A percentile compares a stretch with the other conserved stretches of the same genome.
Evolutionary conservation across 23 red algal genomes (phyloP).

Genomic region (Agarophyton chilense): DNA sequence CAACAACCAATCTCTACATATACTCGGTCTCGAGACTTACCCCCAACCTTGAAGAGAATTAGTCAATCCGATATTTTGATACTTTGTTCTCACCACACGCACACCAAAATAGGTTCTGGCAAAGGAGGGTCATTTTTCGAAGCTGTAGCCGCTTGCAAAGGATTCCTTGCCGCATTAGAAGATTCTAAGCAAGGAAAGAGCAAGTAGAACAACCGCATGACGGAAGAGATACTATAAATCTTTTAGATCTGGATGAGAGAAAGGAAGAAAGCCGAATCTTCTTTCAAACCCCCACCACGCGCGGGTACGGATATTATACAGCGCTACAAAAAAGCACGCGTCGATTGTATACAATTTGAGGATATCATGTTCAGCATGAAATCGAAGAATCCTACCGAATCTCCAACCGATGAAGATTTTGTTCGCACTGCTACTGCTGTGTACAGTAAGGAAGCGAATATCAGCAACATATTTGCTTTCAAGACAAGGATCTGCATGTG

Average conservation of each 20-base stretch:
- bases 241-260: background rate
- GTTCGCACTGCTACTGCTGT: conserved; percentile 29
- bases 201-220: background rate
- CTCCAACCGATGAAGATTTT: conserved; percentile 50
- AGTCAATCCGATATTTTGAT: no score
- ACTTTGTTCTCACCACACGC: no score
- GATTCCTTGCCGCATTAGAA: conserved; percentile 31
- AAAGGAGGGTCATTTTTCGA: background rate
- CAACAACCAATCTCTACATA: no score
- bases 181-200: conserved; percentile 3
- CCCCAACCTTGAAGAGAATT: no score
- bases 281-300: no score
- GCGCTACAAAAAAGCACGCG: conserved; percentile 31
- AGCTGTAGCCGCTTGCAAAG: background rate
- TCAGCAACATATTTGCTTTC: conserved; percentile 33
- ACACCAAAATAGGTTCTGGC: background rate
- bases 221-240: background rate
- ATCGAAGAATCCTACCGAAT: conserved; percentile 30
- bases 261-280: no score
- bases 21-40: no score
- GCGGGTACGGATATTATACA: conserved; percentile 32
- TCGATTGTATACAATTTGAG: conserved; percentile 43
- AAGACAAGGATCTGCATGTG: no score
- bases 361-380: conserved; percentile 1
- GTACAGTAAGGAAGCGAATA: conserved; percentile 38